These are phyloP conservation scores for Phyllosticta capitalensis DNA, from an alignment of 2,329 filamentous ascomycete species.

Conservation along the genomic window DNA sequence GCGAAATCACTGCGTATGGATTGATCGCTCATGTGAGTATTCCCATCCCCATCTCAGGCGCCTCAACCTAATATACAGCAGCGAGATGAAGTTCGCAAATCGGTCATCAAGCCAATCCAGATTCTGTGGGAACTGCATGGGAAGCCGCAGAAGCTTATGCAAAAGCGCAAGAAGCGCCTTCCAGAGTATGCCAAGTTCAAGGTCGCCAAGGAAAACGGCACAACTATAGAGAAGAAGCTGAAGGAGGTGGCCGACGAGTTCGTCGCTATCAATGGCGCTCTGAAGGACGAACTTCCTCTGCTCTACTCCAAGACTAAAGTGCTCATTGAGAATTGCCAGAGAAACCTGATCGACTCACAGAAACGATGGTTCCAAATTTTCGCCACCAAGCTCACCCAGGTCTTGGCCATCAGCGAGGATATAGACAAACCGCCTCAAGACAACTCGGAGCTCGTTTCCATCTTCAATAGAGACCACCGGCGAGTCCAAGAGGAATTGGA, in stretches of 20 bases:
- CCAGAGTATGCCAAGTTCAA: conserved; percentile 79
- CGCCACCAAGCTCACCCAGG: conserved; percentile 52
- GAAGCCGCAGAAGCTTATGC: conserved; percentile 79
- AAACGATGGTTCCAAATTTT: conserved; percentile 73
- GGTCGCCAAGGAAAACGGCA: conserved; percentile 66
- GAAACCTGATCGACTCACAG: conserved; percentile 78
- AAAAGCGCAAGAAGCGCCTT: conserved; percentile 87
- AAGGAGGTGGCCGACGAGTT: conserved; percentile 81
- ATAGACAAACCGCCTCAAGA: conserved; percentile 50
- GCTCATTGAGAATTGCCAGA: conserved; percentile 72
- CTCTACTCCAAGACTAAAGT: conserved; percentile 74
- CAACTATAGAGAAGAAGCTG: conserved; percentile 80
- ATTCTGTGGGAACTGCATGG: conserved; percentile 70
- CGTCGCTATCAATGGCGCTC: conserved; percentile 78
- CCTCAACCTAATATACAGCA: neutral
- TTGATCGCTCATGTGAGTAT: conserved; percentile 5
- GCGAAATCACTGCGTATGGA: conserved; percentile 61
- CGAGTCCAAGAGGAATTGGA: conserved; percentile 64
- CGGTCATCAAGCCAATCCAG: conserved; percentile 77
- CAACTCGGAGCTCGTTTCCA: conserved; percentile 61
- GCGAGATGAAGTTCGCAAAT: conserved; percentile 54
- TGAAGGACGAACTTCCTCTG: conserved; percentile 84
- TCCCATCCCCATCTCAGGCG: neutral
- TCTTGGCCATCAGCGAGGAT: conserved; percentile 22
- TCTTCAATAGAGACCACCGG: conserved; percentile 71